Evolutionary conservation across 176 grass and related monocot species (phyloP).

Genomic region (Miscanthus lutarioriparius): DNA sequence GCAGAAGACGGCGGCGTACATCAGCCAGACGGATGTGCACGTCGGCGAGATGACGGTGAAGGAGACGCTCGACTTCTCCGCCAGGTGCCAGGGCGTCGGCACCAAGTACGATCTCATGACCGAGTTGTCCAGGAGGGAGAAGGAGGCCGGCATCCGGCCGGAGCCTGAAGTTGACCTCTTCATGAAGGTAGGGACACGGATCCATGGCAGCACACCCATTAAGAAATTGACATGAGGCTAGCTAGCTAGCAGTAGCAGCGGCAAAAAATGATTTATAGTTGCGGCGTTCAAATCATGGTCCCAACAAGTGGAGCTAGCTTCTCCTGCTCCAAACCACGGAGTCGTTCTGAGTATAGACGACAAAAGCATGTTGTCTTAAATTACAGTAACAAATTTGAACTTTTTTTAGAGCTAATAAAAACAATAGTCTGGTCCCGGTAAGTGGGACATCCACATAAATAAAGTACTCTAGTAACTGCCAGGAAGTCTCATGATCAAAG

Average conservation of each 20-base stretch:
- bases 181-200: conserved; percentile 89
- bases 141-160: conserved; percentile 73
- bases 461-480: background rate
- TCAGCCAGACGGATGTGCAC: conserved; percentile 97
- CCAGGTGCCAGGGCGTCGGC: conserved; percentile 91
- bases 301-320: background rate
- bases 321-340: background rate
- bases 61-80: conserved; percentile 97
- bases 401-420: background rate
- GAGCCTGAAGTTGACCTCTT: conserved; percentile 96
- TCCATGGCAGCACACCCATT: background rate
- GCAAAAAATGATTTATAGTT: background rate
- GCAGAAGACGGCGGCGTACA: conserved; percentile 97
- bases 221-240: background rate
- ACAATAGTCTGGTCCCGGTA: background rate
- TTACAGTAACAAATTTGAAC: background rate
- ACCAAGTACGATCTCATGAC: conserved; percentile 89
- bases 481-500: background rate
- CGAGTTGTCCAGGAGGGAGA: conserved; percentile 83
- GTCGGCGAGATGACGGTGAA: conserved; percentile 95
- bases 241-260: background rate
- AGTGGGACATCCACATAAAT: background rate
- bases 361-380: background rate
- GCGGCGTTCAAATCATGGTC: background rate
- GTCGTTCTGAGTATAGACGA: background rate